Evolutionary conservation across 73 alveolate genomes (phyloP).

Genomic region (Symbiodinium natans): DNA sequence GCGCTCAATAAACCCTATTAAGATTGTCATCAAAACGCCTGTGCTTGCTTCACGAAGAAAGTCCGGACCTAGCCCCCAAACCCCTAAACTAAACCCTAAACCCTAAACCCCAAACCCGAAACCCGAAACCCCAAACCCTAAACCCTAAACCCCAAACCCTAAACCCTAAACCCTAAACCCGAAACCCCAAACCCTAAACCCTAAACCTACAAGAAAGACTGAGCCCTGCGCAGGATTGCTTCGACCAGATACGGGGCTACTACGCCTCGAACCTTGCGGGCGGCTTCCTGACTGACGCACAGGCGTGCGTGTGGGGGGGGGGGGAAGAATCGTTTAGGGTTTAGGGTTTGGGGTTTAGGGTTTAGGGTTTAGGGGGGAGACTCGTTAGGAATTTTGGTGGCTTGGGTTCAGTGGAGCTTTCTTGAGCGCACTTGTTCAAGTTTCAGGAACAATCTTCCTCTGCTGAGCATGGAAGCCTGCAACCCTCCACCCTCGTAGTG

Average conservation of each 20-base stretch:
- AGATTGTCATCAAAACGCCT: too few relatives aligned
- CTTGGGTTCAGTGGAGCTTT: neutral
- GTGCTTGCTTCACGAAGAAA: too few relatives aligned
- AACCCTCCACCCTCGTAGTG: too few relatives aligned
- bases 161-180: neutral
- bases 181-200: neutral
- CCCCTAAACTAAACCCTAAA: neutral
- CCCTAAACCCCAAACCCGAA: neutral
- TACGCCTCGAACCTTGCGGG: slow-evolving; percentile 39
- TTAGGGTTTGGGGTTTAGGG: neutral
- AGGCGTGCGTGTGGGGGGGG: neutral
- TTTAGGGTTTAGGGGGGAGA: neutral
- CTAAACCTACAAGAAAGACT: neutral
- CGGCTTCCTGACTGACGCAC: slow-evolving; percentile 47
- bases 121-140: neutral
- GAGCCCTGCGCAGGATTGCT: neutral
- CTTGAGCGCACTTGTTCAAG: too few relatives aligned
- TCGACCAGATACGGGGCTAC: slow-evolving; percentile 45
- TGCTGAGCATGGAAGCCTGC: too few relatives aligned
- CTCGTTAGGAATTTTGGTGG: neutral
- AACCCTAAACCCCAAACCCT: neutral
- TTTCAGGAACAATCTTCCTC: too few relatives aligned
- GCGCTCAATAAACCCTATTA: too few relatives aligned
- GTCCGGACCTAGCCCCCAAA: too few relatives aligned
- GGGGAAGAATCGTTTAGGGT: neutral